Evolutionary conservation across 352 stramenopile species (phyloP).

Genomic region (Globisporangium viniferum): DNA sequence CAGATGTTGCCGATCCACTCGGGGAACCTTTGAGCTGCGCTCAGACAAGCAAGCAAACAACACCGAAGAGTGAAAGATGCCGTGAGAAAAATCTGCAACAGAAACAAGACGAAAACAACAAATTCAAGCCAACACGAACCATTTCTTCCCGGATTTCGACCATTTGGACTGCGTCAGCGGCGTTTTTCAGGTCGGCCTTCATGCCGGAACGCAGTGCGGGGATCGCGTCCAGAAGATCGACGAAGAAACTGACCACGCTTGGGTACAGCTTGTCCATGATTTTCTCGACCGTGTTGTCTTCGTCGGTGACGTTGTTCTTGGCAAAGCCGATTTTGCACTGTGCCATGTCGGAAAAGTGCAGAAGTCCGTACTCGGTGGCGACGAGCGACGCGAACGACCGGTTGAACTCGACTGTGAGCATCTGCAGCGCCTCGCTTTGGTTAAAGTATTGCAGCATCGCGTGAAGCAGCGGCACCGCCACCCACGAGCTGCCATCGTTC

Average conservation of each 20-base stretch:
- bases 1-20: conserved; percentile 10
- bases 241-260: conserved; percentile 18
- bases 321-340: conserved; percentile 32
- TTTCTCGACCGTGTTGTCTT: conserved; percentile 28
- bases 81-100: not conserved
- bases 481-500: conserved; percentile 34
- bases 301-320: conserved; percentile 21
- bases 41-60: not conserved
- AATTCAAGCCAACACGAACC: not conserved
- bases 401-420: conserved; percentile 31
- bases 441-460: conserved; percentile 26
- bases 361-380: conserved; percentile 27
- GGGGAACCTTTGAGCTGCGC: conserved; percentile 18
- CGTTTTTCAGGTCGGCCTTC: conserved; percentile 9
- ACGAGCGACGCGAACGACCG: conserved; percentile 23
- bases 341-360: conserved; percentile 27
- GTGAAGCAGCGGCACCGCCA: conserved; percentile 24
- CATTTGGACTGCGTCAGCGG: conserved; percentile 7
- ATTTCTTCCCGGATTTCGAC: conserved; percentile 12
- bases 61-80: not conserved
- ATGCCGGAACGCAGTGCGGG: conserved; percentile 20
- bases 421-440: conserved; percentile 4
- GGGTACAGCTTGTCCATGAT: conserved; percentile 29
- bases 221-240: conserved; percentile 15
- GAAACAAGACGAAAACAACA: not conserved